Conservation (phyloP, 2,329 filamentous ascomycete genomes). For the Neophaeococcomyces aloes region DNA sequence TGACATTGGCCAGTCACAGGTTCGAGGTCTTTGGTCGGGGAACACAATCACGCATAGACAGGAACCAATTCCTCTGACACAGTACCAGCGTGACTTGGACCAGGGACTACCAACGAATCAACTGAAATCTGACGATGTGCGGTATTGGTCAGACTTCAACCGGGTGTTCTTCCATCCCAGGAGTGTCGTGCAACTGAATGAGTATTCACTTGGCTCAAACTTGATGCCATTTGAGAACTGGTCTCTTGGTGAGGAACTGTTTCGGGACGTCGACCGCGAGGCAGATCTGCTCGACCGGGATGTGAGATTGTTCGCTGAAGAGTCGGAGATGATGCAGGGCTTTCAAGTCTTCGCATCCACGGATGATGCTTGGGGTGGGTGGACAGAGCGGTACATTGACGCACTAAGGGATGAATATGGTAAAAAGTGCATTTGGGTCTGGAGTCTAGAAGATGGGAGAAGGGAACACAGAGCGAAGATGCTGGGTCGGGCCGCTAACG, state of each 20-base stretch:
- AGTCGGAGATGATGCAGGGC: slow-evolving; percentile 85
- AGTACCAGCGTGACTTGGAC: slow-evolving; percentile 73
- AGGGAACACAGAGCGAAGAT: slow-evolving; percentile 39
- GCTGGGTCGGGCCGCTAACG: slow-evolving; percentile 52
- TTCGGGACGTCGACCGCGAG: slow-evolving; percentile 60
- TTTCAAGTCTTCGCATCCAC: slow-evolving; percentile 63
- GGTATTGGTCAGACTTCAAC: slow-evolving; percentile 95
- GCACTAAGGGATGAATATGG: slow-evolving; percentile 80
- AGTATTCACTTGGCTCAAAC: slow-evolving; percentile 72
- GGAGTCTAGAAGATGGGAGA: slow-evolving; percentile 61
- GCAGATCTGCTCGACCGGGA: slow-evolving; percentile 87
- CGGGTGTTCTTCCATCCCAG: slow-evolving; percentile 84
- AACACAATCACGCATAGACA: slow-evolving; percentile 28
- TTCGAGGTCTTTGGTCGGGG: slow-evolving; percentile 37
- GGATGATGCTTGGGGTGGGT: slow-evolving; percentile 75
- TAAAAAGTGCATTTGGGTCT: slow-evolving; percentile 77
- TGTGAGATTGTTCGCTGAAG: slow-evolving; percentile 75
- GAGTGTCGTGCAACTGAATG: slow-evolving; percentile 75
- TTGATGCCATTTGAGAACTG: slow-evolving; percentile 75
- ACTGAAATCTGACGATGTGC: slow-evolving; percentile 60
- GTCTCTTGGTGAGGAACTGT: slow-evolving; percentile 63
- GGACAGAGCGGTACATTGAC: slow-evolving; percentile 62
- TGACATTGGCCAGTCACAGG: slow-evolving; percentile 29
- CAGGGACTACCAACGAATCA: slow-evolving; percentile 52
- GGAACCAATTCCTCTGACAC: slow-evolving; percentile 54